Evolutionary conservation across 1,284 basidiomycete genomes (phyloP), one percentile per base, ranked within the genome.

Genomic region (Trametes sp.): DNA sequence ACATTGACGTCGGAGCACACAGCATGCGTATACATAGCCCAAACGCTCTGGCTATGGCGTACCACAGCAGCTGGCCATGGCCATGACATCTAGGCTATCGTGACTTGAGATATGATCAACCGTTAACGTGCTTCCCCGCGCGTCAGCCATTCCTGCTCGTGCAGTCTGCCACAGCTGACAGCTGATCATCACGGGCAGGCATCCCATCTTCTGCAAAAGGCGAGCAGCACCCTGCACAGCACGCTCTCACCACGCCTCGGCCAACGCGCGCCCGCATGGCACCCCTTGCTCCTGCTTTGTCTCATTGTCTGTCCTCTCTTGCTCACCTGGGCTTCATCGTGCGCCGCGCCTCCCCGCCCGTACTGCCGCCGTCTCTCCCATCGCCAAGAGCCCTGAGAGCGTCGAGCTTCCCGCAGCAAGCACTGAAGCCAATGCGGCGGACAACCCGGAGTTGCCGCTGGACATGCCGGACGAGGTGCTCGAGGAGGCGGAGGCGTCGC

Each of bases 391-490:
- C 52, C 59, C 67, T 54, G 33, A 19, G 41, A n/a, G 46, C 48
- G 24, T 4, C 41, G 36, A 50, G 46, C 54, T 69, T n/a, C n/a
- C n/a, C n/a, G n/a, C n/a, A n/a, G n/a, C n/a, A n/a, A n/a, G n/a
- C n/a, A n/a, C n/a, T n/a, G n/a, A n/a, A n/a, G n/a, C n/a, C n/a
- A n/a, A n/a, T n/a, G n/a, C n/a, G n/a, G n/a, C 65, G 45, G 69
- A 69, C 54, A 70, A 66, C 13, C 70, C 70, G 35, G 63, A 70
- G 19, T 74, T 73, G 21, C 71, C 70, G 33, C 68, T 70, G 38
- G 64, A 60, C 41, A 62, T 68, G 57, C 69, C 52, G 52, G 67
- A 58, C 46, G 51, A 62, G 11, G 64, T 61, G n/a, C 49, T 64
- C 26, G 59, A 6, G 16, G 38, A 41, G 38, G 16, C 38, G 38